A percentile compares a stretch with the other conserved stretches of the same genome.
Conservation (phyloP, 2,329 filamentous ascomycete species). For the Pseudogymnoascus sp. region DNA sequence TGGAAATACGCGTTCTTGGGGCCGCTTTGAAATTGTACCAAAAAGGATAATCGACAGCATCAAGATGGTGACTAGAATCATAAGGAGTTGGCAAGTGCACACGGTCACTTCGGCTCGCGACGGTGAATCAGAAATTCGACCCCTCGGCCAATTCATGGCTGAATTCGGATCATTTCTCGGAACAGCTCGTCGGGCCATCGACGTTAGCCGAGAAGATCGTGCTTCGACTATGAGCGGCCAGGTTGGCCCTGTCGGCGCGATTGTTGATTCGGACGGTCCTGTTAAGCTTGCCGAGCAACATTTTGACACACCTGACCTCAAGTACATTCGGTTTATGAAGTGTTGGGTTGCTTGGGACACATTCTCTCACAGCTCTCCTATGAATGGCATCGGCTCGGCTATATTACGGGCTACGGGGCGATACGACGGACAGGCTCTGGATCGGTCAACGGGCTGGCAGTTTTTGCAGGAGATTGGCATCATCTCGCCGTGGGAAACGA, state of each 20-base stretch:
- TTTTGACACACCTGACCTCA: constrained; percentile 35
- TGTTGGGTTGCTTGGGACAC: constrained; percentile 55
- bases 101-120: not conserved
- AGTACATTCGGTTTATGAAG: constrained; percentile 62
- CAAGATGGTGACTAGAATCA: not conserved
- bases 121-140: constrained; percentile 1
- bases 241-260: constrained; percentile 32
- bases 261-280: constrained; percentile 8
- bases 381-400: constrained; percentile 55
- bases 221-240: constrained; percentile 45
- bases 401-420: constrained; percentile 55
- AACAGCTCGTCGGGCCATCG: constrained; percentile 44
- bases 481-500: constrained; percentile 64
- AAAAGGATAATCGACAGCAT: constrained; percentile 1
- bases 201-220: constrained; percentile 43
- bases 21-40: constrained; percentile 5
- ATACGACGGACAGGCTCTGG: constrained; percentile 48
- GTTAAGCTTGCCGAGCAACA: constrained; percentile 15
- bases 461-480: constrained; percentile 73
- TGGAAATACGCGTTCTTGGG: constrained; percentile 1
- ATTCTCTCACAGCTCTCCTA: constrained; percentile 44
- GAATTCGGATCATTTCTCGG: constrained; percentile 39
- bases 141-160: constrained; percentile 16
- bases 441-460: constrained; percentile 45
- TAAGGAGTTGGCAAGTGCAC: constrained; percentile 2